Evolutionary conservation across 2,329 filamentous ascomycete species (phyloP).

Genomic region (Sclerotinia minor): DNA sequence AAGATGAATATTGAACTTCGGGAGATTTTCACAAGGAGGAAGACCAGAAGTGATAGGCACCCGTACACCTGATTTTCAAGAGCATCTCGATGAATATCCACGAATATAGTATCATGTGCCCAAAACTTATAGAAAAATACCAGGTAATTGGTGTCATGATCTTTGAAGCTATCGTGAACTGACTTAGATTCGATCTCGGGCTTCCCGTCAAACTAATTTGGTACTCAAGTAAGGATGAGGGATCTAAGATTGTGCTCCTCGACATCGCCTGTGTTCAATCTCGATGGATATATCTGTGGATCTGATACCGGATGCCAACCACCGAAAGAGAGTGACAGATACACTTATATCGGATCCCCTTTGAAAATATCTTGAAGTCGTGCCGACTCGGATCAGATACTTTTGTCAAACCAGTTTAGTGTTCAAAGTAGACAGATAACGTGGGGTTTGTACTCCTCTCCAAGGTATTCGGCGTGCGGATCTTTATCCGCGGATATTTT

Average conservation of each 20-base stretch:
- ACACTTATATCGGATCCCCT: neutral
- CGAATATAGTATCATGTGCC: neutral
- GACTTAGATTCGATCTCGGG: neutral
- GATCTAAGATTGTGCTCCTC: neutral
- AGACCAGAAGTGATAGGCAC: neutral
- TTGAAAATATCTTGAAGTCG: neutral
- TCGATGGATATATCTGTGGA: conserved; percentile 2
- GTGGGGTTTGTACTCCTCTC: neutral
- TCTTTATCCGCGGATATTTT: neutral
- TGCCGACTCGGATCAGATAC: neutral
- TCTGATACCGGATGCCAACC: neutral
- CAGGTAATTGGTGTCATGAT: neutral
- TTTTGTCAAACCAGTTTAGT: neutral
- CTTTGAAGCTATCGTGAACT: neutral
- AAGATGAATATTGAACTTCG: neutral
- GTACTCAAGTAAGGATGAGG: neutral
- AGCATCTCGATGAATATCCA: neutral
- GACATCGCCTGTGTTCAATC: neutral
- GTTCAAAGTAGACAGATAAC: neutral
- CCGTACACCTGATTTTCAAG: neutral
- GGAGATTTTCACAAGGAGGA: neutral
- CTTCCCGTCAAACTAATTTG: neutral
- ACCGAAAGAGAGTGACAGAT: neutral
- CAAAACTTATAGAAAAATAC: neutral
- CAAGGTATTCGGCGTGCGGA: too few relatives aligned